phyloP scores from a whole-genome alignment of 176 grass and related monocot genomes.

The Zea mays region Zm-B73-REFERENCE-NAM-5.0 NC_050103.1:90337501-90338000 shows the following conservation, averaged over 20 bases:
- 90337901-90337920: conserved; percentile 74
- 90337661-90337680: not conserved
- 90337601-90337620: not conserved
- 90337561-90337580: no score
- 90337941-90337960: conserved; percentile 79
- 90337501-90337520: no score
- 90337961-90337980: conserved; percentile 91
- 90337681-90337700: not conserved
- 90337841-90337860: not conserved
- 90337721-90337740: not conserved
- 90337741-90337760: not conserved
- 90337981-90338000: conserved; percentile 85
- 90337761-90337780: not conserved
- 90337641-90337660: not conserved
- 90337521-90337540: no score
- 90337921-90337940: conserved; percentile 87
- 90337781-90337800: not conserved
- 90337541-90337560: no score
- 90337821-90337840: not conserved
- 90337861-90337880: not conserved
- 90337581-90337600: not conserved
- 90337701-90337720: not conserved
- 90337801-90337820: not conserved
- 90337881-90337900: not conserved
- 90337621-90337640: not conserved